phyloP scores from a whole-genome alignment of 306 rosid genomes.

The Gynostemma pentaphyllum region DNA sequence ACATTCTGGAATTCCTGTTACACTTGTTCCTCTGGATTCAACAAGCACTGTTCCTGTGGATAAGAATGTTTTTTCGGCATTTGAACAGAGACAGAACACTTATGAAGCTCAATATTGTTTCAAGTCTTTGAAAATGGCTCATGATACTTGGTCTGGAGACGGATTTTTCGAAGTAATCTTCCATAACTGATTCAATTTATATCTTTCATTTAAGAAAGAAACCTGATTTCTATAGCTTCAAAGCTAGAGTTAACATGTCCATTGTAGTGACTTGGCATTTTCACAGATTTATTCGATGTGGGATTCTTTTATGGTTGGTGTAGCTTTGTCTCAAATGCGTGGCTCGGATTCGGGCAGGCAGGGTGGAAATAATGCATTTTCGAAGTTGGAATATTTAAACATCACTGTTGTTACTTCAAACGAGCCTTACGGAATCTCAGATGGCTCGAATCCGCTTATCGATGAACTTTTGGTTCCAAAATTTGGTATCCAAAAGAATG shows the following conservation, averaged over 20 bases:
- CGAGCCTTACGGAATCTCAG: conserved; percentile 60
- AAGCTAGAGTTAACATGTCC: not conserved
- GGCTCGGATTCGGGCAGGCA: conserved; percentile 28
- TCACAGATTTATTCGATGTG: conserved; percentile 84
- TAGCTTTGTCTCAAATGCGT: conserved; percentile 67
- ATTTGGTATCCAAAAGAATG: conserved; percentile 47
- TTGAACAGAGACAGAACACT: conserved; percentile 55
- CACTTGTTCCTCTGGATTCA: conserved; percentile 91
- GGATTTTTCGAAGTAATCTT: conserved; percentile 52
- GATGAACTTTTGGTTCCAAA: conserved; percentile 42
- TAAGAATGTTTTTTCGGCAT: conserved; percentile 38
- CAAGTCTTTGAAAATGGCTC: conserved; percentile 73
- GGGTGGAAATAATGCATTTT: conserved; percentile 57
- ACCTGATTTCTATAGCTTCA: conserved; percentile 1
- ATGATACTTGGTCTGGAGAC: conserved; percentile 63
- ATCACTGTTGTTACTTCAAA: conserved; percentile 78
- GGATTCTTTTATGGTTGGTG: conserved; percentile 78
- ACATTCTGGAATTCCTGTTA: conserved; percentile 90
- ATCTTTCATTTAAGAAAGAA: not conserved
- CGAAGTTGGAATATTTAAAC: conserved; percentile 76
- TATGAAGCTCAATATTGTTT: conserved; percentile 71
- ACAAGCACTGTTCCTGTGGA: conserved; percentile 72
- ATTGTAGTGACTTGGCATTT: conserved; percentile 4
- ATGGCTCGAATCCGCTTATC: conserved; percentile 82
- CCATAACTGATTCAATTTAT: not conserved